Percentiles rank a stretch among this genome's conserved stretches.
Evolutionary conservation across 768 basidiomycete species (phyloP).

Genomic region (Russula ochroleuca): DNA sequence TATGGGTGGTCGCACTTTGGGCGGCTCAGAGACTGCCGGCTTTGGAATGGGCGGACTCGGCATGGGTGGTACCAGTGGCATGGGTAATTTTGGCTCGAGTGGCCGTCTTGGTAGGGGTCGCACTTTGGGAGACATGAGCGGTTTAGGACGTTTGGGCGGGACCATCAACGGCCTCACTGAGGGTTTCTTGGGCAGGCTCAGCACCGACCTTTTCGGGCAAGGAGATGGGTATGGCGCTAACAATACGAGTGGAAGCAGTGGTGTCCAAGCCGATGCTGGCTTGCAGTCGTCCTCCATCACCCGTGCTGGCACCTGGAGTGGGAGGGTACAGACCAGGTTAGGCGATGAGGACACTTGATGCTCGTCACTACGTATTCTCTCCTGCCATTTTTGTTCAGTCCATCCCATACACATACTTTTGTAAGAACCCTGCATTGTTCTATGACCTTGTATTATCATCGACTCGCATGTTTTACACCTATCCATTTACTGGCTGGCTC

Average conservation of each 20-base stretch:
- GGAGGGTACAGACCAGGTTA: conserved; percentile 10
- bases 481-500: too few relatives aligned
- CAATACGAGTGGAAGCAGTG: background rate
- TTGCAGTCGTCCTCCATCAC: background rate
- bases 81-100: background rate
- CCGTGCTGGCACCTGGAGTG: conserved; percentile 16
- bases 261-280: background rate
- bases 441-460: too few relatives aligned
- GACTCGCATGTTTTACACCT: too few relatives aligned
- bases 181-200: background rate
- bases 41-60: background rate
- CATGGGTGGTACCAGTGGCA: background rate
- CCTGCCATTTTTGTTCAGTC: too few relatives aligned
- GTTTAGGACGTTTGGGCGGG: background rate
- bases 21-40: background rate
- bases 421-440: too few relatives aligned
- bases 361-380: too few relatives aligned
- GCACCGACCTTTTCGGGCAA: background rate
- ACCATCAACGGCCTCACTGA: background rate
- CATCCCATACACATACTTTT: too few relatives aligned
- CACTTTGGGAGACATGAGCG: background rate
- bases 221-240: background rate
- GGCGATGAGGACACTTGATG: conserved; percentile 8
- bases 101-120: too few relatives aligned
- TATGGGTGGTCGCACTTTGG: background rate